These are phyloP conservation scores for Boletus pseudopeckii DNA, from an alignment of 768 basidiomycete genomes.

Conservation along the genomic window DNA sequence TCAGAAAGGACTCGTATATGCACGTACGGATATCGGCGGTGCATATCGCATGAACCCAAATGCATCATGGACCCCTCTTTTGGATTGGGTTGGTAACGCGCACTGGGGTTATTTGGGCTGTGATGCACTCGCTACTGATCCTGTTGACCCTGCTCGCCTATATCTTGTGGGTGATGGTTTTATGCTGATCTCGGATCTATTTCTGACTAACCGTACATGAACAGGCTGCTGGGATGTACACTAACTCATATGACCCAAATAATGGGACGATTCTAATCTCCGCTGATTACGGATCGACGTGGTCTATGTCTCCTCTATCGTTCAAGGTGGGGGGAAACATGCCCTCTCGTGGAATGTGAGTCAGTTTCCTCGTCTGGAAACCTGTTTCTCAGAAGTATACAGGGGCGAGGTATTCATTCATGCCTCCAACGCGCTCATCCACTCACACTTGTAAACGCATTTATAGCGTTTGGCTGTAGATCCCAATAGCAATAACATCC, in stretches of 20 bases:
- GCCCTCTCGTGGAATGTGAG: slow-evolving; percentile 48
- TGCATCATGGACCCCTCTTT: slow-evolving; percentile 59
- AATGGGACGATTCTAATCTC: slow-evolving; percentile 54
- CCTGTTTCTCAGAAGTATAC: background rate
- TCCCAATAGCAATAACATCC: slow-evolving; percentile 56
- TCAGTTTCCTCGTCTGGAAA: background rate
- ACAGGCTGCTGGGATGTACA: slow-evolving; percentile 13
- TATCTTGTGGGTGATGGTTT: slow-evolving; percentile 35
- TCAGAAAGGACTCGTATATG: slow-evolving; percentile 58
- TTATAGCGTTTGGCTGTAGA: slow-evolving; percentile 57
- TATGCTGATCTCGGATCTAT: background rate
- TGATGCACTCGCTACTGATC: slow-evolving; percentile 62
- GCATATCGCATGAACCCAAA: slow-evolving; percentile 61
- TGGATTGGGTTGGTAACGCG: slow-evolving; percentile 48
- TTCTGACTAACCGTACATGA: background rate
- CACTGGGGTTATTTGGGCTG: slow-evolving; percentile 62
- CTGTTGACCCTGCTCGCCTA: slow-evolving; percentile 50
- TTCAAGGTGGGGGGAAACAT: slow-evolving; percentile 61
- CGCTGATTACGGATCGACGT: slow-evolving; percentile 55
- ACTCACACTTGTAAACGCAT: background rate
- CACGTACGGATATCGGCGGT: slow-evolving; percentile 67
- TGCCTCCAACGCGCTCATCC: background rate
- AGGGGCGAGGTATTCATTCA: slow-evolving; percentile 9
- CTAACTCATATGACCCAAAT: slow-evolving; percentile 9
- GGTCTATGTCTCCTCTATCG: slow-evolving; percentile 46